Evolutionary conservation across 108 stramenopile genomes (phyloP).

Genomic region (Pseudonitzschia delicatissima): DNA sequence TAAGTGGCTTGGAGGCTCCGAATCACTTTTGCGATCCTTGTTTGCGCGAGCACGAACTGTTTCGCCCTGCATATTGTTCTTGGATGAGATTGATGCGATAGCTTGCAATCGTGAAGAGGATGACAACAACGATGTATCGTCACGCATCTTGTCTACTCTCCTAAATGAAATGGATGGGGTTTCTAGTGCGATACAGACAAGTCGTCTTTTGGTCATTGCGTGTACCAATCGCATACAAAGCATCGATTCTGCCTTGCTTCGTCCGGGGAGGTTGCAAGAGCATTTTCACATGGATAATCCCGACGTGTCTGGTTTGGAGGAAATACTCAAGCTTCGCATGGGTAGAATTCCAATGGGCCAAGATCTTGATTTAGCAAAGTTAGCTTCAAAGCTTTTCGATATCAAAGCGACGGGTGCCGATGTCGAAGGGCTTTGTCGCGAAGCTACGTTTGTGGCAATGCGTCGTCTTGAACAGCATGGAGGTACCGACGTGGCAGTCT

Average conservation of each 20-base stretch:
- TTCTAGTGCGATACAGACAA: slow-evolving; percentile 41
- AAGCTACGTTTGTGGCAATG: slow-evolving; percentile 44
- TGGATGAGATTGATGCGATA: slow-evolving; percentile 97
- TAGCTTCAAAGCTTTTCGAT: slow-evolving; percentile 32
- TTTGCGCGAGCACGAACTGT: slow-evolving; percentile 77
- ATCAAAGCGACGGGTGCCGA: slow-evolving; percentile 53
- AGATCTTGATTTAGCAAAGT: slow-evolving; percentile 15
- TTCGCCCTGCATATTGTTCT: slow-evolving; percentile 92
- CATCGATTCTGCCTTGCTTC: slow-evolving; percentile 92
- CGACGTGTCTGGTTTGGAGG: slow-evolving; percentile 32
- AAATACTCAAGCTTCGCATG: slow-evolving; percentile 50
- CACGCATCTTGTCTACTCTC: slow-evolving; percentile 88
- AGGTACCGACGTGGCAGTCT: slow-evolving; percentile 3
- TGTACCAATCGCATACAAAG: slow-evolving; percentile 93
- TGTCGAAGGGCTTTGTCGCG: slow-evolving; percentile 70
- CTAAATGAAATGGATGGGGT: slow-evolving; percentile 99
- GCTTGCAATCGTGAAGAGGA: slow-evolving; percentile 84
- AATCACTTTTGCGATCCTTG: slow-evolving; percentile 87
- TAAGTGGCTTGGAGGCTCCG: slow-evolving; percentile 96
- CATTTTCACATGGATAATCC: slow-evolving; percentile 60
- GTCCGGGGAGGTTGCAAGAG: slow-evolving; percentile 94
- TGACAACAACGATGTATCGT: slow-evolving; percentile 39
- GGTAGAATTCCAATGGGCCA: slow-evolving; percentile 22
- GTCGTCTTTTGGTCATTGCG: slow-evolving; percentile 90
- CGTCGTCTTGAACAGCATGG: not conserved